Base-by-base conservation (phyloP, 805 yeast genomes). In the Kazachstania taianensis region DNA sequence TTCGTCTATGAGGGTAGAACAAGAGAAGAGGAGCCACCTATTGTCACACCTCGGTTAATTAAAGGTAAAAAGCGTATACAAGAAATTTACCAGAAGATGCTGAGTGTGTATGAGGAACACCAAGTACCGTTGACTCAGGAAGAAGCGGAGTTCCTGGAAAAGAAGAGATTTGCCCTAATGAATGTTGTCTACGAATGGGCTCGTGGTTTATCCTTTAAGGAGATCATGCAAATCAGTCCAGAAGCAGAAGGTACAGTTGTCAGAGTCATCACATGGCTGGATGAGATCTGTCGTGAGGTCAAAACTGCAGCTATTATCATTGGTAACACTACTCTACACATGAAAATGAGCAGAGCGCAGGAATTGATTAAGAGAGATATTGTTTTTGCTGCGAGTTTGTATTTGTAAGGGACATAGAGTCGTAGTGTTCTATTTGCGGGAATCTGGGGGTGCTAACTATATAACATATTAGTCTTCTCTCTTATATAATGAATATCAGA, bases 121-220 rank as follows among this genome's bases (percentile, higher is more conserved):
- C 86, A 81, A 54, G 83, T 92, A 13, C 65, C 78, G 14, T 62
- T 85, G 45, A 82, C 94, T 0, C 67, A 78, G 8, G 97, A 87
- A 36, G 97, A 89, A 48, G 80, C 78, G 33, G 81, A 80, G 41
- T 92, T 89, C 50, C 62, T 80, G 44, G 94, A 84, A 38, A 72
- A 79, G 44, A 79, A 84, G 49, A 67, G 97, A 46, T 92, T 92
- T 59, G 94, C 89, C 0, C 67, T 92, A 50, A 82, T 85, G 60
- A 89, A 86, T 55, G 95, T 85, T 9, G 95, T 89, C 4, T 92
- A 89, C 56, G 96, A 92, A 61, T 92, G 99, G 99, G 96, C 97
- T 1, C 70, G 94, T 45, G 99, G 98, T 2, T 70, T 79, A 68
- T 71, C 94, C 0, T 92, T 92, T 65, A 80, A 81, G 44, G 94